Evolutionary conservation across 2,329 filamentous ascomycete genomes (phyloP).

Genomic region (Penicillium sp.): DNA sequence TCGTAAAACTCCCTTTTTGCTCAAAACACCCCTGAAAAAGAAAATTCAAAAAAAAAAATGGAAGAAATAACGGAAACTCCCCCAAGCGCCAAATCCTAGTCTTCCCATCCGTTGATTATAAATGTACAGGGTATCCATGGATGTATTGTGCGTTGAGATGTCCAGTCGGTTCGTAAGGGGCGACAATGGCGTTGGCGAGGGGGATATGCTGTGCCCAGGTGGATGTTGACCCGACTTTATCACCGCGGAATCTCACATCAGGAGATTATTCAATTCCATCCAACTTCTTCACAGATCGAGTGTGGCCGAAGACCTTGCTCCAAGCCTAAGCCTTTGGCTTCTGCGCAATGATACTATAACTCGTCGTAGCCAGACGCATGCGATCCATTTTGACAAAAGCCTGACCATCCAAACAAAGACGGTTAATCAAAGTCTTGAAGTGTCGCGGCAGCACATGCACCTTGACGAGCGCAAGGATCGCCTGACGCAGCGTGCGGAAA

Average conservation of each 20-base stretch:
- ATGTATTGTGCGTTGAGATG: neutral
- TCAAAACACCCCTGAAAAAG: neutral
- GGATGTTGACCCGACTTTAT: neutral
- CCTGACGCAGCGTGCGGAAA: slow-evolving; percentile 44
- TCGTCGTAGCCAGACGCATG: slow-evolving; percentile 46
- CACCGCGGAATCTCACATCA: too few species aligned
- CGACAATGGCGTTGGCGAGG: neutral
- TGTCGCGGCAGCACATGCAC: slow-evolving; percentile 43
- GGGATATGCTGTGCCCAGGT: neutral
- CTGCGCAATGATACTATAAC: slow-evolving; percentile 46
- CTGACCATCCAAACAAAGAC: slow-evolving; percentile 46
- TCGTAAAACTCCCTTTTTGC: neutral
- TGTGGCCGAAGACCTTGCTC: neutral
- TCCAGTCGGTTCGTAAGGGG: neutral
- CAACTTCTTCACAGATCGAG: neutral
- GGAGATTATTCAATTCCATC: neutral
- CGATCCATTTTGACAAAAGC: slow-evolving; percentile 51
- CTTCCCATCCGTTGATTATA: neutral
- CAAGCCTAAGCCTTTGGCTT: slow-evolving; percentile 29
- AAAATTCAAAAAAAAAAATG: neutral
- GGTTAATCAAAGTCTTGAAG: slow-evolving; percentile 48
- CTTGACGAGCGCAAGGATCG: slow-evolving; percentile 44
- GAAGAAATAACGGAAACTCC: neutral
- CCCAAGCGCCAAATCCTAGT: neutral
- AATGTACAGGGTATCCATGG: neutral